Evolutionary conservation across 2,329 filamentous ascomycete species (phyloP).

Genomic region (Fusarium liriodendri): DNA sequence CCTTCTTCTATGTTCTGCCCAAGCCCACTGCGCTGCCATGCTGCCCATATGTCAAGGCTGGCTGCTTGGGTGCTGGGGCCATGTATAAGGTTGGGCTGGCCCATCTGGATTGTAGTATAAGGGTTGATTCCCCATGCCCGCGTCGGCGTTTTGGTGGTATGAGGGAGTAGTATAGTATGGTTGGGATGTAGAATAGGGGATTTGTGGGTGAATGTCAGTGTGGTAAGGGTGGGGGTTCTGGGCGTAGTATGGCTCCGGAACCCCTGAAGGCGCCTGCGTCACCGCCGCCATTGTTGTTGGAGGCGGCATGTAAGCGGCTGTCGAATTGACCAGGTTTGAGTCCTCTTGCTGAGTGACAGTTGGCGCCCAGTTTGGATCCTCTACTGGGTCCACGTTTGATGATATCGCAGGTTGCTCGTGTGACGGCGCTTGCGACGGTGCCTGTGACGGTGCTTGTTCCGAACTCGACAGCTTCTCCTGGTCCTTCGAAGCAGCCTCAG

Average conservation of each 20-base stretch:
- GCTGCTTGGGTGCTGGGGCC: neutral
- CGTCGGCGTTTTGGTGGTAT: neutral
- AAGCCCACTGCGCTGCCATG: neutral
- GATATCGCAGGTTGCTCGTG: neutral
- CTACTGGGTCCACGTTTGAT: neutral
- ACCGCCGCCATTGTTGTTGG: neutral
- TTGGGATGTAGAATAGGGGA: neutral
- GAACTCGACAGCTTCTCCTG: neutral
- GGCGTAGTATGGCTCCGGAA: neutral
- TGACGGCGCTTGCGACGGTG: neutral
- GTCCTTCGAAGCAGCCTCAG: neutral
- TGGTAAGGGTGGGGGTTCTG: neutral
- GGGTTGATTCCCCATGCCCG: neutral
- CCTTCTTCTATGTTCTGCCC: constrained; percentile 3
- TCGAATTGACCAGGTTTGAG: neutral
- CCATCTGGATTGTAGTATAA: neutral
- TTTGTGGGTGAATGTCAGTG: neutral
- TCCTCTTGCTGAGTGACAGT: neutral
- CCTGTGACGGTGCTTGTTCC: neutral
- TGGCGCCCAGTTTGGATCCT: too few species aligned
- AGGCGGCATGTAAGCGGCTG: neutral
- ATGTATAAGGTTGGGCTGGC: neutral
- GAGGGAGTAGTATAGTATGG: neutral
- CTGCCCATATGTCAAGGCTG: neutral
- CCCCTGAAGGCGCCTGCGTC: neutral